Conservation (phyloP, 768 basidiomycete species). For the Tephrocybe sp. region DNA sequence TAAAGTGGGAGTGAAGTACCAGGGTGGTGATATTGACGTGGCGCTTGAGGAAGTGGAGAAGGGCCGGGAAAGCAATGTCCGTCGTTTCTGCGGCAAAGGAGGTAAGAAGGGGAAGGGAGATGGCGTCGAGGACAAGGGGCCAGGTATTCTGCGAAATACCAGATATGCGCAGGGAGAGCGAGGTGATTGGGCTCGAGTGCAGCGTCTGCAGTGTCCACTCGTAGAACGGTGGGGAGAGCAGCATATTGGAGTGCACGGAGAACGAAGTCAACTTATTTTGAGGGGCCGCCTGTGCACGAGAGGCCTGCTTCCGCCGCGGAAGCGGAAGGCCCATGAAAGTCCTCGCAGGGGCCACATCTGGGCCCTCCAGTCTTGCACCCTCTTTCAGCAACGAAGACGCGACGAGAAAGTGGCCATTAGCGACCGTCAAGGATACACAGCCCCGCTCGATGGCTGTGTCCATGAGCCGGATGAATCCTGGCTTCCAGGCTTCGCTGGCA, state of each 20-base stretch:
- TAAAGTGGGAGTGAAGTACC: conserved; percentile 18
- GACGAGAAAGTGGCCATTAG: conserved; percentile 19
- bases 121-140: conserved; percentile 15
- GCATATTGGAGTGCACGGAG: conserved; percentile 18
- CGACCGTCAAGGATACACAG: conserved; percentile 18
- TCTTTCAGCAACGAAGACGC: neutral
- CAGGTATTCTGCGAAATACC: conserved; percentile 16
- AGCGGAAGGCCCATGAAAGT: conserved; percentile 7
- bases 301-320: neutral
- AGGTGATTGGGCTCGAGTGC: conserved; percentile 16
- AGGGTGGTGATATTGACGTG: conserved; percentile 22
- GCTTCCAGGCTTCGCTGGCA: conserved; percentile 17
- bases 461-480: conserved; percentile 16
- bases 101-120: conserved; percentile 22
- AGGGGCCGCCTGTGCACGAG: neutral
- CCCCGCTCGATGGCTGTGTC: conserved; percentile 13
- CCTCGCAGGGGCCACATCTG: neutral
- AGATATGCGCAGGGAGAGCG: conserved; percentile 19
- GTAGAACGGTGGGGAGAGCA: conserved; percentile 21
- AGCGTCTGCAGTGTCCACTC: conserved; percentile 23
- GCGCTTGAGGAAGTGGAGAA: conserved; percentile 24
- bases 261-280: conserved; percentile 14
- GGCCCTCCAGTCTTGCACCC: neutral
- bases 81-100: conserved; percentile 16
- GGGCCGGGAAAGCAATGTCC: conserved; percentile 18